These are phyloP conservation scores for Achaetomiella virescens DNA, from an alignment of 495 filamentous ascomycete species.

Conservation along the genomic window DNA sequence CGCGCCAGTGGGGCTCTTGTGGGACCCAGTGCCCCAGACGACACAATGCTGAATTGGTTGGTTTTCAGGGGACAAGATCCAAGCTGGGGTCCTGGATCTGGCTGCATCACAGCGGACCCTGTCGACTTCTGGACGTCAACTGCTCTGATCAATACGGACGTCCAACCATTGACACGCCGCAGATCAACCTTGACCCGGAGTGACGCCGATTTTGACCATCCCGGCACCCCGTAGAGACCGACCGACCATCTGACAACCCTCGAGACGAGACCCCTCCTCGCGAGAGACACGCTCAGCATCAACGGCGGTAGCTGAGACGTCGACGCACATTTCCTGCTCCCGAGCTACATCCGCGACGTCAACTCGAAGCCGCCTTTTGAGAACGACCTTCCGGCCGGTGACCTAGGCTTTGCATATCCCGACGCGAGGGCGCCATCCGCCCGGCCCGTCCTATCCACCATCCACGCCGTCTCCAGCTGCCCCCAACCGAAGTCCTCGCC, in stretches of 20 bases:
- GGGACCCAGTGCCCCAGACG: background rate
- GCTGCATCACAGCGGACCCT: constrained; percentile 1
- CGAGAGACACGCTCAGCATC: too few relatives aligned
- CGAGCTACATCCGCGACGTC: too few relatives aligned
- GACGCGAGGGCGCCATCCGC: too few relatives aligned
- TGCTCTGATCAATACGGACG: background rate
- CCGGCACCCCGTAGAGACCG: too few relatives aligned
- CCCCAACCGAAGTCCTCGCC: background rate
- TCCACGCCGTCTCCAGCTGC: background rate
- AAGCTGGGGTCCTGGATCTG: background rate
- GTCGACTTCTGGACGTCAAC: constrained; percentile 1
- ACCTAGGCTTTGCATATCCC: background rate
- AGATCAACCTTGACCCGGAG: too few relatives aligned
- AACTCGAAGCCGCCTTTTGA: too few relatives aligned
- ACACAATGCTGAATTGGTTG: constrained; percentile 1
- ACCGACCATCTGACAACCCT: too few relatives aligned
- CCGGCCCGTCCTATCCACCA: background rate
- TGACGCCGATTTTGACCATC: too few relatives aligned
- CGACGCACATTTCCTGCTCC: too few relatives aligned
- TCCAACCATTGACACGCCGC: too few relatives aligned
- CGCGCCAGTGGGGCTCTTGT: constrained; percentile 7
- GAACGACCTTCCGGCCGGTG: background rate
- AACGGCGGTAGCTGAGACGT: too few relatives aligned
- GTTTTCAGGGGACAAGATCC: constrained; percentile 11
- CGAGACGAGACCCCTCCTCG: too few relatives aligned